Evolutionary conservation across 352 stramenopile genomes (phyloP), one percentile per base, ranked within the genome.

Genomic region (Hyaloperonospora arabidopsidis): DNA sequence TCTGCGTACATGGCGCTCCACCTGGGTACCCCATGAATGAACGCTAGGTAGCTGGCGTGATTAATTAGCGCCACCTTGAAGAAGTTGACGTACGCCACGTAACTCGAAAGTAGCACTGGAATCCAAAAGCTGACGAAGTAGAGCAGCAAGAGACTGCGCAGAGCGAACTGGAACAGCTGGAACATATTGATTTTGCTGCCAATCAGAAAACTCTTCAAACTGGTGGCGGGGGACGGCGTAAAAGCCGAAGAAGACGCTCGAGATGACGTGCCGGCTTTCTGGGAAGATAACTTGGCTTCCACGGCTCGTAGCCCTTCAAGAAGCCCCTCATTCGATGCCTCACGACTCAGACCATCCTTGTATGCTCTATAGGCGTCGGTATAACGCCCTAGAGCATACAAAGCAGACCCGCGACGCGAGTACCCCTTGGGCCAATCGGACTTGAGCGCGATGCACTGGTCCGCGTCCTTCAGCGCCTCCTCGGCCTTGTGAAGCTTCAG

Each of bases 361-460:
- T 93, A 94, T 44, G 84, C 81, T 50, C 73, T 72, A 56, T 77
- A 86, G 14, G 82, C 82, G 40, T 94, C 82, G 1, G 74, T 46
- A 47, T 79, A 90, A 48, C 79, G 79, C 0, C 70, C 70, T 18
- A 91, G 63, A 45, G 70, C 54, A 56, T 82, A 86, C 23, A 93
- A 67, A 48, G 87, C 84, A 1, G 79, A 74, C 18, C 82, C 86
- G n/a, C 85, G 79, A 51, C 87, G 82, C 32, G 81, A 93, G 63
- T 91, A 95, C 32, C 86, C 87, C 64, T 95, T 95, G 54, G 79
- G 59, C 84, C 84, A 96, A 52, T 77, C 76, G 23, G 72, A 73
- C 54, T 88, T 75, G 12, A 93, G 64, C 21, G 76, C 29, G 4
- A 94, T 60, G 52, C 86, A 95, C 63, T 87, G 60, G 14, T 91